Base-by-base conservation (phyloP, 2,329 filamentous ascomycete genomes). In the Paecilomyces dactylethromorphus region DNA sequence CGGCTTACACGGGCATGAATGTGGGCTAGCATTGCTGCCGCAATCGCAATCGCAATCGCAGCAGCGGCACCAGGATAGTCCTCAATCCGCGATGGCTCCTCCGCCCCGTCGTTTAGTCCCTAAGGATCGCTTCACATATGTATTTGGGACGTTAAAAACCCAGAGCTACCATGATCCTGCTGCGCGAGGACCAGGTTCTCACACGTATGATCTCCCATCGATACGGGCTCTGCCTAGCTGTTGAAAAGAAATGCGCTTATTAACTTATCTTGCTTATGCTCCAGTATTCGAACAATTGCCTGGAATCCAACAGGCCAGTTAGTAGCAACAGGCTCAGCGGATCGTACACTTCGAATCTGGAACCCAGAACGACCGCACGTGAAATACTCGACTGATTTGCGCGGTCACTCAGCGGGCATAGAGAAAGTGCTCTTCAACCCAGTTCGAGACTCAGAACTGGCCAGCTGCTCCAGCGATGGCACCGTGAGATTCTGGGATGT, bases 301-400 rank as follows among this genome's bases (percentile, higher is more conserved):
- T 97, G 93, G 93, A 96, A 93, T 64, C 90, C 92, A 0, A 80
- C 90, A 0, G 92, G 93, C 33, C 89, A 85, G 8, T 80, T 94
- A 60, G 86, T 97, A 61, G 93, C 93, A 0, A 95, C 92, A 0
- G 92, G 91, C 2, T 89, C 91, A 2, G 91, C 93, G 8, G 89
- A 97, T 75, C 92, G 93, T 56, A 87, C 87, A 0, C 81, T 99
- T 52, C 88, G 92, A n/a, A 86, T 99, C 64, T 99, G 94, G 93
- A 96, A 99, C 63, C 79, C 79, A 0, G 78, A 81, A 59, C 75
- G 78, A 56, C 74, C 79, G 18, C 69, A 73, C 60, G 72, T 74
- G 26, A 74, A 74, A 65, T 77, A 79, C 63, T 79, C 78, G 31
- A 80, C 77, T 4, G 79, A 81, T 56, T 66, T 81, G 53, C 75